Percentiles rank a stretch among this genome's conserved stretches.
Evolutionary conservation across 1,139 yeast genomes (phyloP).

Genomic region (Pichia sp.): DNA sequence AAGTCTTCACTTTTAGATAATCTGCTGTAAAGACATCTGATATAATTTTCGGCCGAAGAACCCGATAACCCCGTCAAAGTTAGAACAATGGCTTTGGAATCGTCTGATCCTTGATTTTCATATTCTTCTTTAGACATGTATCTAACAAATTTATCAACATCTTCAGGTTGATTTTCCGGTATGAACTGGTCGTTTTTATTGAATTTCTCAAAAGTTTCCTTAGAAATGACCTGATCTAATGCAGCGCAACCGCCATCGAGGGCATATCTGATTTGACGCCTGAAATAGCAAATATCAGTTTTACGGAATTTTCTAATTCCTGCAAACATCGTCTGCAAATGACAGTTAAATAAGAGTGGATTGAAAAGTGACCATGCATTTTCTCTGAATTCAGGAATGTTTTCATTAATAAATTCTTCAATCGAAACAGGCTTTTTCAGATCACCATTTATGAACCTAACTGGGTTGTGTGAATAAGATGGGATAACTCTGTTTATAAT

Average conservation of each 20-base stretch:
- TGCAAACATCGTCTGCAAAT: slow-evolving; percentile 69
- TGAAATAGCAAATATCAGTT: slow-evolving; percentile 59
- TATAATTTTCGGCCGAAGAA: slow-evolving; percentile 84
- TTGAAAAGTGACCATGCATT: slow-evolving; percentile 46
- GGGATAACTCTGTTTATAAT: slow-evolving; percentile 11
- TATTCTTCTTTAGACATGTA: slow-evolving; percentile 49
- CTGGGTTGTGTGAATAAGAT: slow-evolving; percentile 10
- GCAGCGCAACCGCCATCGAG: slow-evolving; percentile 69
- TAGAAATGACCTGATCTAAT: slow-evolving; percentile 62
- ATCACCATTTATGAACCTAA: slow-evolving; percentile 5
- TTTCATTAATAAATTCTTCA: slow-evolving; percentile 13
- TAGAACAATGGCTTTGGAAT: slow-evolving; percentile 54
- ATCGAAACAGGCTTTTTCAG: slow-evolving; percentile 3
- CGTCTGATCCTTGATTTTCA: slow-evolving; percentile 21
- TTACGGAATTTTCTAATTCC: slow-evolving; percentile 48
- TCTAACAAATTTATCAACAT: slow-evolving; percentile 61
- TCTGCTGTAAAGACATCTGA: slow-evolving; percentile 50
- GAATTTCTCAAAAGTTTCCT: slow-evolving; percentile 34
- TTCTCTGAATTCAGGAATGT: slow-evolving; percentile 36
- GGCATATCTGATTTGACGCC: slow-evolving; percentile 58
- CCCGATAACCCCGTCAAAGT: slow-evolving; percentile 85
- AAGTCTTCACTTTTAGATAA: slow-evolving; percentile 28
- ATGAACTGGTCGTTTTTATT: slow-evolving; percentile 29
- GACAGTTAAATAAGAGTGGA: slow-evolving; percentile 65
- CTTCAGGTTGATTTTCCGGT: slow-evolving; percentile 55